Evolutionary conservation across 371 early-diverging fungal species (phyloP).

Genomic region (Zancudomyces culisetae): DNA sequence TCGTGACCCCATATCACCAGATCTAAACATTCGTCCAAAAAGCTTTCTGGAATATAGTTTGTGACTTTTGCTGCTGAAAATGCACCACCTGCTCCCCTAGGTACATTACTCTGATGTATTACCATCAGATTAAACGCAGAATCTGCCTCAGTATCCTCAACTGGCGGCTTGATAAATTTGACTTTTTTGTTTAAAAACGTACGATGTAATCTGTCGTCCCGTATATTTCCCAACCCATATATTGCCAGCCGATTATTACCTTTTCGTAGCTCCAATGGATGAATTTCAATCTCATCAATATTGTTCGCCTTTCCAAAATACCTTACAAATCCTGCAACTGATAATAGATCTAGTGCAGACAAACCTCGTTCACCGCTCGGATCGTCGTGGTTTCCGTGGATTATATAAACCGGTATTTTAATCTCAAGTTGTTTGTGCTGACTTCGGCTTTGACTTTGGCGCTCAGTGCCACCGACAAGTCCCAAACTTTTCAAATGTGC

Average conservation of each 20-base stretch:
- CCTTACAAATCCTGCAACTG: constrained; percentile 71
- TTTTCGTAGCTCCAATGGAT: constrained; percentile 72
- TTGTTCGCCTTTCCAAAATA: constrained; percentile 79
- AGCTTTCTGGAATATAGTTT: constrained; percentile 78
- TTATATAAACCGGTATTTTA: constrained; percentile 80
- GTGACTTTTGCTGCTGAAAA: too few relatives aligned
- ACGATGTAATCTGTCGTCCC: constrained; percentile 83
- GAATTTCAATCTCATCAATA: constrained; percentile 53
- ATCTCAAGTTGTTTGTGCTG: too few relatives aligned
- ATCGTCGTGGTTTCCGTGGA: constrained; percentile 99
- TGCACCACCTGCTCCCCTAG: constrained; percentile 59
- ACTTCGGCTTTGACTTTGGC: too few relatives aligned
- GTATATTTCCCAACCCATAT: constrained; percentile 89
- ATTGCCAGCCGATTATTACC: constrained; percentile 61
- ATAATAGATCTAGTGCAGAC: constrained; percentile 73
- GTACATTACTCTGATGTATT: constrained; percentile 78
- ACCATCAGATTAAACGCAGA: constrained; percentile 64
- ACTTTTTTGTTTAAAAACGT: constrained; percentile 64
- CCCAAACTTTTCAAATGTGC: too few relatives aligned
- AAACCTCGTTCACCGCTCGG: constrained; percentile 75
- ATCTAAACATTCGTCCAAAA: constrained; percentile 66
- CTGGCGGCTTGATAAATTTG: constrained; percentile 47
- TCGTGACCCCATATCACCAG: constrained; percentile 98
- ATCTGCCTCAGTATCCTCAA: constrained; percentile 25
- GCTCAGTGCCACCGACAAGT: too few relatives aligned